These are phyloP conservation scores for Metschnikowia rubicola DNA, from an alignment of 805 yeast genomes.

Conservation along the genomic window DNA sequence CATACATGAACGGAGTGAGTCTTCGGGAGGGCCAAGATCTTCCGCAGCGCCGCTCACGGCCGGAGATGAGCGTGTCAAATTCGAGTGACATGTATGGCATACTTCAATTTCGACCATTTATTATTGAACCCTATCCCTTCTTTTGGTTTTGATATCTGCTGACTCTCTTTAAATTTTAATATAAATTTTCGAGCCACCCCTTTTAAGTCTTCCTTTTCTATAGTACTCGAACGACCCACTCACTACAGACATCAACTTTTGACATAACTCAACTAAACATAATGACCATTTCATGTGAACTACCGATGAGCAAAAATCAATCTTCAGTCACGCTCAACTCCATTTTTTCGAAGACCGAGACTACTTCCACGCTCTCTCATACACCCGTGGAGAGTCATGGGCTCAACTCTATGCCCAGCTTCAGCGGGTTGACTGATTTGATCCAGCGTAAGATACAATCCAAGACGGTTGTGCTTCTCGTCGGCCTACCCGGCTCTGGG, in stretches of 20 bases:
- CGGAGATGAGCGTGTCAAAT: conserved; percentile 8
- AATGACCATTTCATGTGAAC: not conserved
- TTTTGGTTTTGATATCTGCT: too few species aligned
- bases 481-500: conserved; percentile 43
- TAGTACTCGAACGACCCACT: too few species aligned
- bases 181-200: too few species aligned
- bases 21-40: conserved; percentile 4
- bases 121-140: too few species aligned
- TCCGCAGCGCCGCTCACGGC: conserved; percentile 7
- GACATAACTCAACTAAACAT: not conserved
- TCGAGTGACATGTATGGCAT: not conserved
- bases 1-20: conserved; percentile 4
- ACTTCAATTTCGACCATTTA: not conserved
- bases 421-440: conserved; percentile 14
- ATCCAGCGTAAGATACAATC: conserved; percentile 13
- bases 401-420: conserved; percentile 7
- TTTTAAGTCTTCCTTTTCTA: too few species aligned
- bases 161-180: too few species aligned
- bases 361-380: conserved; percentile 16
- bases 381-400: conserved; percentile 19
- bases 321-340: conserved; percentile 30
- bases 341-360: conserved; percentile 21
- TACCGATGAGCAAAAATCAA: conserved; percentile 14
- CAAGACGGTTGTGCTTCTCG: conserved; percentile 29
- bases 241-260: too few species aligned